Conservation (phyloP, 148 eudicot species). For the Limonium bicolor region DNA sequence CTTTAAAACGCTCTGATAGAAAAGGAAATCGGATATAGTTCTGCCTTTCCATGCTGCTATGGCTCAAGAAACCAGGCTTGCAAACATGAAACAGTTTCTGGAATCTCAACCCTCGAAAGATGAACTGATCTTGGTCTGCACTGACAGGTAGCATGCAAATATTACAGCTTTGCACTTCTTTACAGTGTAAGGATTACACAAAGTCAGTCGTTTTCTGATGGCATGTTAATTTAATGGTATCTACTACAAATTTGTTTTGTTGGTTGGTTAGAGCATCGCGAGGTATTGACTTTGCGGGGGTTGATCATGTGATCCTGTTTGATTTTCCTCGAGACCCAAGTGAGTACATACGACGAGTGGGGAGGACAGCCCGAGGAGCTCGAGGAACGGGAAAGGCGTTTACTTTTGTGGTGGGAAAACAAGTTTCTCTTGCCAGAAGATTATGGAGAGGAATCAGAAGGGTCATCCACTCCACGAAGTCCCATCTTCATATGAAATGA, state of each 20-base stretch:
- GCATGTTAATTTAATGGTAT: too few species aligned
- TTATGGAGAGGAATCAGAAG: conserved; percentile 70
- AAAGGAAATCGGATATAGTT: conserved; percentile 35
- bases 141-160: conserved; percentile 54
- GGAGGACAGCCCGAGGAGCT: conserved; percentile 96
- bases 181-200: too few species aligned
- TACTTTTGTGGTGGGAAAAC: conserved; percentile 86
- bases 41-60: conserved; percentile 92
- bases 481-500: conserved; percentile 37
- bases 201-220: too few species aligned
- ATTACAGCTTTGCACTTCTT: neutral
- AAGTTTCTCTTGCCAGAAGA: conserved; percentile 76
- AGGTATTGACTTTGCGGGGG: conserved; percentile 76
- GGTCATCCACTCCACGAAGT: conserved; percentile 96
- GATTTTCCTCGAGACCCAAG: conserved; percentile 97
- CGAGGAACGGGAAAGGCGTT: conserved; percentile 84
- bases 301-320: conserved; percentile 79
- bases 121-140: conserved; percentile 74
- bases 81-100: conserved; percentile 78
- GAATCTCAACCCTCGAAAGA: conserved; percentile 15
- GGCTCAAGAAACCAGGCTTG: conserved; percentile 53
- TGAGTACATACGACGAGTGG: conserved; percentile 92
- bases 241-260: too few species aligned
- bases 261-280: conserved; percentile 92
- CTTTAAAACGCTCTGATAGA: conserved; percentile 67